Percentiles rank a stretch among this genome's conserved stretches.
Evolutionary conservation across 257 asterid genomes (phyloP).

Genomic region (Ligustrum vulgare): DNA sequence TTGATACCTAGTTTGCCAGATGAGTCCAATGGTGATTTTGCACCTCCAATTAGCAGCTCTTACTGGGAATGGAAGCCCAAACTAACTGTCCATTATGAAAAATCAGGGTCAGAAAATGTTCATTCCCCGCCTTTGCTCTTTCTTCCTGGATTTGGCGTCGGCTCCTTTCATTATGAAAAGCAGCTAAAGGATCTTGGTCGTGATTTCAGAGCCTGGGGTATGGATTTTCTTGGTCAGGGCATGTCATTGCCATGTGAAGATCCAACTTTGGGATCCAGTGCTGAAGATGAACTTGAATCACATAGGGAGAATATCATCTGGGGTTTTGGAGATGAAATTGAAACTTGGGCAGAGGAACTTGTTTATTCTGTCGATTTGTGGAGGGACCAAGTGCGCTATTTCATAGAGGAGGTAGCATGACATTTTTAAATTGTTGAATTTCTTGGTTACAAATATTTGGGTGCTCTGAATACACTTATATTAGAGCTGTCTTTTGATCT

Average conservation of each 20-base stretch:
- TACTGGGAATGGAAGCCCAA: conserved; percentile 92
- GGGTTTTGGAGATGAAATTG: conserved; percentile 91
- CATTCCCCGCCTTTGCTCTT: conserved; percentile 75
- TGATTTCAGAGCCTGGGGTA: conserved; percentile 69
- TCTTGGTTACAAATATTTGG: no score
- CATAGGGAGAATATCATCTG: conserved; percentile 29
- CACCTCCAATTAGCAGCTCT: conserved; percentile 57
- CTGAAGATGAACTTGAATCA: conserved; percentile 22
- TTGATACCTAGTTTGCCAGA: conserved; percentile 75
- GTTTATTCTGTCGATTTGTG: conserved; percentile 83
- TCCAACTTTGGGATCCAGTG: conserved; percentile 52
- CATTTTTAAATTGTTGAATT: conserved; percentile 2
- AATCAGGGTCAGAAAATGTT: conserved; percentile 74
- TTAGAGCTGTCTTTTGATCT: no score
- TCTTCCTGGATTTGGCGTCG: conserved; percentile 96
- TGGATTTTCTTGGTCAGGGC: conserved; percentile 92
- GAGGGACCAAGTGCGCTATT: conserved; percentile 82
- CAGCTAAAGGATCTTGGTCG: conserved; percentile 92
- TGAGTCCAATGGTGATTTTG: conserved; percentile 46
- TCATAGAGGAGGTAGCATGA: conserved; percentile 69
- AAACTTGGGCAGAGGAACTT: conserved; percentile 81
- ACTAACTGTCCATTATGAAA: conserved; percentile 71
- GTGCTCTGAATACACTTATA: no score
- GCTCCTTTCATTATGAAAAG: conserved; percentile 91
- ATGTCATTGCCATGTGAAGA: conserved; percentile 77